A percentile compares a stretch with the other conserved stretches of the same genome.
Conservation (phyloP, 116 monocot genomes). For the Cymodocea nodosa region DNA sequence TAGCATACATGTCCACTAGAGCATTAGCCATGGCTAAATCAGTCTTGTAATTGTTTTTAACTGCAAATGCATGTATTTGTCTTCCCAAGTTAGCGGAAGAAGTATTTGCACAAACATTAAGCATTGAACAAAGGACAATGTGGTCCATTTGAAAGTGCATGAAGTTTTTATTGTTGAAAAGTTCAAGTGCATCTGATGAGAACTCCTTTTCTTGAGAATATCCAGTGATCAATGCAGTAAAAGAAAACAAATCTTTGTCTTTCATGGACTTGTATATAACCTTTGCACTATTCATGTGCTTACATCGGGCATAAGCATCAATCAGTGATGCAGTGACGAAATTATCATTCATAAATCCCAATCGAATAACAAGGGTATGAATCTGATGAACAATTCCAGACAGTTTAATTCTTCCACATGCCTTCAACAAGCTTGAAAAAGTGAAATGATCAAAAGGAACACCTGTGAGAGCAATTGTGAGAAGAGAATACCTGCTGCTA, state of each 20-base stretch:
- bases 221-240: slow-evolving; percentile 59
- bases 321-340: slow-evolving; percentile 50
- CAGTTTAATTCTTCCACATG: slow-evolving; percentile 23
- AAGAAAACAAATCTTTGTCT: slow-evolving; percentile 42
- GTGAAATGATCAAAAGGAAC: slow-evolving; percentile 62
- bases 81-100: slow-evolving; percentile 36
- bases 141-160: slow-evolving; percentile 33
- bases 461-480: slow-evolving; percentile 16
- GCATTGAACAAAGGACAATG: slow-evolving; percentile 46
- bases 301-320: slow-evolving; percentile 77
- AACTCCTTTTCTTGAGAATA: slow-evolving; percentile 30
- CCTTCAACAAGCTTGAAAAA: slow-evolving; percentile 39
- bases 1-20: slow-evolving; percentile 80
- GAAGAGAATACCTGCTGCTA: neutral
- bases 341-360: slow-evolving; percentile 26
- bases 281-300: slow-evolving; percentile 33
- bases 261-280: slow-evolving; percentile 37
- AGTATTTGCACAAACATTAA: slow-evolving; percentile 45
- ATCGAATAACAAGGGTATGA: slow-evolving; percentile 37
- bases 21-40: slow-evolving; percentile 68
- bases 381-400: slow-evolving; percentile 23
- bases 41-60: slow-evolving; percentile 28
- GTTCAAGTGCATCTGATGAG: slow-evolving; percentile 27
- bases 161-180: slow-evolving; percentile 29
- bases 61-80: slow-evolving; percentile 49